These are phyloP conservation scores for Pharus latifolius DNA, from an alignment of 176 grass and related monocot species.

Conservation along the genomic window DNA sequence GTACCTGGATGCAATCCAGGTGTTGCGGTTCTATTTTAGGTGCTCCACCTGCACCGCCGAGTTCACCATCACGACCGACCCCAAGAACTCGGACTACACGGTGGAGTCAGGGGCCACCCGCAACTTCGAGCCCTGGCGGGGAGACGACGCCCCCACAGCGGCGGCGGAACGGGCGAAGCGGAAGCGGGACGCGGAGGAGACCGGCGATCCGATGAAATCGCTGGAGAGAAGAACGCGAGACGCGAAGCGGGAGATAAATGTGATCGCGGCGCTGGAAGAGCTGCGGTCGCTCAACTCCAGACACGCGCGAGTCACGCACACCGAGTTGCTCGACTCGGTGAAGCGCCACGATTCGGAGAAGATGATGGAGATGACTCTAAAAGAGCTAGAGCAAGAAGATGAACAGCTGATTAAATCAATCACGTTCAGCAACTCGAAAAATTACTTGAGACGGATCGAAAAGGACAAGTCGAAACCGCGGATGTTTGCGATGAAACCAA, in stretches of 20 bases:
- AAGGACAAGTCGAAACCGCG: no score
- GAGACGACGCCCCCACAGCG: constrained; percentile 28
- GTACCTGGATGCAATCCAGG: constrained; percentile 35
- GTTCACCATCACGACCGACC: constrained; percentile 46
- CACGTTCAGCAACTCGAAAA: no score
- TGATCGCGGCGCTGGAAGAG: constrained; percentile 52
- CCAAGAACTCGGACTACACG: constrained; percentile 41
- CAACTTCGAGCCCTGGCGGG: constrained; percentile 45
- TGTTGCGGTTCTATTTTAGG: constrained; percentile 51
- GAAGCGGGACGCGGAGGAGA: constrained; percentile 42
- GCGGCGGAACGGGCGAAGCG: constrained; percentile 26
- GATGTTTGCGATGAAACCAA: no score
- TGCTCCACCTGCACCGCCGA: constrained; percentile 40
- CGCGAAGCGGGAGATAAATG: constrained; percentile 47
- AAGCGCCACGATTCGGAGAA: no score
- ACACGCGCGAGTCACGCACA: no score
- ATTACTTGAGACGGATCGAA: no score
- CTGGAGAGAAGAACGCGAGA: constrained; percentile 38
- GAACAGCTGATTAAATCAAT: no score
- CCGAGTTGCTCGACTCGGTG: no score
- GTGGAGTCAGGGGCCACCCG: constrained; percentile 45
- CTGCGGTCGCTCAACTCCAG: constrained; percentile 59
- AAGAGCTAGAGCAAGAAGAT: no score
- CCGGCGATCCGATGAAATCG: constrained; percentile 56
- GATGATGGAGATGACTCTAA: no score